Evolutionary conservation across 108 stramenopile species (phyloP).

Genomic region (Skeletonema tropicum): DNA sequence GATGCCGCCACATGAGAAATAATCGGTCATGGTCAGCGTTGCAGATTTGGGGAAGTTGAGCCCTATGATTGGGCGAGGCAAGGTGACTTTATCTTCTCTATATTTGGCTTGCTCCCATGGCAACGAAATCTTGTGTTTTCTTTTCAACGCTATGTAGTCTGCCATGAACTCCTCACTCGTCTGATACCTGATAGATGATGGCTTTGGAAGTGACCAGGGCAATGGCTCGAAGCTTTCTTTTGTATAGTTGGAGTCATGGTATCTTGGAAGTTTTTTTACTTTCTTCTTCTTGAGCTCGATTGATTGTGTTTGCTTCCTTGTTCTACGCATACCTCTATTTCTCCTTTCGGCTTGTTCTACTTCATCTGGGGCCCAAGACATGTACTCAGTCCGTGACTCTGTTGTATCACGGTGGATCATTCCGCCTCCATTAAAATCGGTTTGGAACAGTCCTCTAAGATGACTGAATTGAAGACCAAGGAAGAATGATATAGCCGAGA

Average conservation of each 20-base stretch:
- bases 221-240: slow-evolving; percentile 20
- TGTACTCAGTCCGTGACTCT: too few species aligned
- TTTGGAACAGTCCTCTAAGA: slow-evolving; percentile 2
- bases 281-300: not conserved
- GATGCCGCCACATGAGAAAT: slow-evolving; percentile 41
- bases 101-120: slow-evolving; percentile 39
- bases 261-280: not conserved
- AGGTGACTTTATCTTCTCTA: slow-evolving; percentile 16
- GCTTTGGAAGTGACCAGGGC: slow-evolving; percentile 47
- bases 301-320: not conserved
- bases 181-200: slow-evolving; percentile 5
- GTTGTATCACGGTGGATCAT: not conserved
- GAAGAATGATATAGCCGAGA: slow-evolving; percentile 27
- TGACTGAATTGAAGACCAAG: slow-evolving; percentile 30
- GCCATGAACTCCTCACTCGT: slow-evolving; percentile 46
- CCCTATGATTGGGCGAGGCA: slow-evolving; percentile 45
- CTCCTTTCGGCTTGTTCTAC: slow-evolving; percentile 1
- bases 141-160: slow-evolving; percentile 37
- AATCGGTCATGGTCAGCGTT: slow-evolving; percentile 42
- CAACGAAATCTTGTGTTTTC: slow-evolving; percentile 15
- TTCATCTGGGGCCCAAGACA: slow-evolving; percentile 22
- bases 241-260: slow-evolving; percentile 10
- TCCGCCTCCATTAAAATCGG: slow-evolving; percentile 1
- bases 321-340: not conserved
- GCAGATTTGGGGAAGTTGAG: slow-evolving; percentile 50